These are phyloP conservation scores for Peronosclerospora sorghi DNA, from an alignment of 352 stramenopile genomes.

Conservation along the genomic window DNA sequence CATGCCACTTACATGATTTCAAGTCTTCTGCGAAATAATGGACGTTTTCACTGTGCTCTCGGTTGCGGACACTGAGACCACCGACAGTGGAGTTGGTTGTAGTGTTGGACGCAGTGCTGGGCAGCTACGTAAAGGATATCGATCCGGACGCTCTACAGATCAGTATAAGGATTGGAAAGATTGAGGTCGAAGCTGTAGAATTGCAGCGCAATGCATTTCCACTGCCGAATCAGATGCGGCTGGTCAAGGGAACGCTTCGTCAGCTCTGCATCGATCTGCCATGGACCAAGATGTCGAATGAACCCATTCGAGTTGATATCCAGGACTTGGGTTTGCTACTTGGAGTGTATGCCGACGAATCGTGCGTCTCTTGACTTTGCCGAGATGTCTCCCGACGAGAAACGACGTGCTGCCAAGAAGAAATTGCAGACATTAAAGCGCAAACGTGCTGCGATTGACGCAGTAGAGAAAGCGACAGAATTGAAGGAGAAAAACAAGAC, in stretches of 20 bases:
- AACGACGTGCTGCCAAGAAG: slow-evolving; percentile 19
- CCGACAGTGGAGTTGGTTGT: slow-evolving; percentile 10
- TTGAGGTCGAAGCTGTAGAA: slow-evolving; percentile 75
- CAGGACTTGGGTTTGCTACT: slow-evolving; percentile 68
- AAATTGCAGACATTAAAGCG: slow-evolving; percentile 50
- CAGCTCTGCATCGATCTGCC: slow-evolving; percentile 65
- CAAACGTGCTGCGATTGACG: slow-evolving; percentile 69
- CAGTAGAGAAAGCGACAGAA: slow-evolving; percentile 63
- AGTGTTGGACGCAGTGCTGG: slow-evolving; percentile 71
- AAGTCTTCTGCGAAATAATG: no score
- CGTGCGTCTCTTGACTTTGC: slow-evolving; percentile 2
- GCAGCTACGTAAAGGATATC: slow-evolving; percentile 81
- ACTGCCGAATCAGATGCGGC: slow-evolving; percentile 47
- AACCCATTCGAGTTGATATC: slow-evolving; percentile 71
- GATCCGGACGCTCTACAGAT: slow-evolving; percentile 77
- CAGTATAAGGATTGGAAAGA: slow-evolving; percentile 78
- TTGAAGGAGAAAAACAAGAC: slow-evolving; percentile 38
- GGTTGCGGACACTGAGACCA: no score
- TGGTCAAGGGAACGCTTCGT: slow-evolving; percentile 70
- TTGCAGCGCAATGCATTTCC: slow-evolving; percentile 59
- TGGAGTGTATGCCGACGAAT: slow-evolving; percentile 30
- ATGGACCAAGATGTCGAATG: slow-evolving; percentile 57
- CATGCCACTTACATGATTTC: no score
- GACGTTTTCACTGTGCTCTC: no score
- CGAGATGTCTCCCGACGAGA: slow-evolving; percentile 11